These are phyloP conservation scores for Ceratobasidium papillatum DNA, from an alignment of 1,284 basidiomycete genomes.

Conservation along the genomic window DNA sequence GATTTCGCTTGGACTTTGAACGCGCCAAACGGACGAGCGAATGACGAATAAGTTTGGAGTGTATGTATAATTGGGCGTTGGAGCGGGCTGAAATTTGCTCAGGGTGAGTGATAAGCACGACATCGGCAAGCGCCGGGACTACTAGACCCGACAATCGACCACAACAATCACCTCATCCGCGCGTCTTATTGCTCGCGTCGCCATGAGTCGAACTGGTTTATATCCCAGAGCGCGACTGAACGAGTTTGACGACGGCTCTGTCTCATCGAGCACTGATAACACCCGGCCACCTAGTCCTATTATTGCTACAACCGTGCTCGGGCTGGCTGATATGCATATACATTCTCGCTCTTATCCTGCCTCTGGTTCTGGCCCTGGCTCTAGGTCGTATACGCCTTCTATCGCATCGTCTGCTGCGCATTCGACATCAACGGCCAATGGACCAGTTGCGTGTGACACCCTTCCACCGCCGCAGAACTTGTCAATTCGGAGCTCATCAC, in stretches of 20 bases:
- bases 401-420: background rate
- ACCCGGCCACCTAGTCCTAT: conserved; percentile 3
- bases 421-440: conserved; percentile 8
- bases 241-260: conserved; percentile 33
- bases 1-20: background rate
- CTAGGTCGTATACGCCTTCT: background rate
- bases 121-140: conserved; percentile 9
- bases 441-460: conserved; percentile 26
- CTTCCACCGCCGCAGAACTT: conserved; percentile 26
- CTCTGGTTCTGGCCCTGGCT: background rate
- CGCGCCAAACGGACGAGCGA: background rate
- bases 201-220: background rate
- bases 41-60: background rate
- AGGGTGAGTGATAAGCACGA: conserved; percentile 3
- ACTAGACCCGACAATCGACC: background rate
- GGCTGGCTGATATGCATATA: conserved; percentile 32
- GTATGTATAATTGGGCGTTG: too few species aligned
- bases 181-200: conserved; percentile 36
- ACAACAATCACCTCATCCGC: conserved; percentile 35
- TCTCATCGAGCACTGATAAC: conserved; percentile 9
- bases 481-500: conserved; percentile 13
- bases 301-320: conserved; percentile 12
- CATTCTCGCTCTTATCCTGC: too few species aligned
- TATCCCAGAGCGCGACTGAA: conserved; percentile 11
- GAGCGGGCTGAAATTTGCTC: background rate